Evolutionary conservation across 1,284 basidiomycete species (phyloP), one percentile per base, ranked within the genome.

Genomic region (Ustilago tritici): DNA sequence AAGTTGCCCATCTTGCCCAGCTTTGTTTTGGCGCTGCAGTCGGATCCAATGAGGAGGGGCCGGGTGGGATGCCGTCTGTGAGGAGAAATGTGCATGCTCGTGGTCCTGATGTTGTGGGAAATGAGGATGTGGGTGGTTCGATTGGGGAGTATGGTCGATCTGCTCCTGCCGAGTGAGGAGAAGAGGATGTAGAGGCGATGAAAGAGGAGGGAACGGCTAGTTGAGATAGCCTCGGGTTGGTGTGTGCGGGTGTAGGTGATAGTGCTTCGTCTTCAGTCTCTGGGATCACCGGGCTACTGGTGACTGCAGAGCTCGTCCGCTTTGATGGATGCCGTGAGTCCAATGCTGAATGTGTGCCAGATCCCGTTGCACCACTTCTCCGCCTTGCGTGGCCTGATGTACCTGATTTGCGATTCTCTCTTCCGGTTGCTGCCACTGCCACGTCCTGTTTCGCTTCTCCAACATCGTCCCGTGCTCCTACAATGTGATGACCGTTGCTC

Each of bases 1-100:
- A 69, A 64, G 72, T 81, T 4, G 70, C 72, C 82, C 82, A 82
- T 31, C 74, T 57, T 11, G 79, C 65, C 82, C 82, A 83, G 55
- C 76, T 61, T 23, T 65, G 68, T 10, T 31, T 35, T 17, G 56
- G 31, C 47, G 56, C 28, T 8, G 19, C 23, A 17, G 46, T 17
- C 0, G 54, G 5, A 14, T 28, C 23, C 23, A 28, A 28, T 28
- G 56, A 38, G 36, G 54, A 50, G 23, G 36, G 56, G 10, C 47
- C 41, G 8, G 55, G 54, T 41, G 28, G 52, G 2, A 32, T 32
- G 10, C 58, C 65, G 36, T 70, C 52, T 38, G 61, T 68, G 10
- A 67, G 65, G 15, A 62, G 61, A 36, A 66, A 65, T 1, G 59
- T 65, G 34, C 56, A 65, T 46, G 47, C 64, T 40, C 23, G 56